Evolutionary conservation across 129 eudicot species (phyloP).

Genomic region (Ambrosia artemisiifolia): DNA sequence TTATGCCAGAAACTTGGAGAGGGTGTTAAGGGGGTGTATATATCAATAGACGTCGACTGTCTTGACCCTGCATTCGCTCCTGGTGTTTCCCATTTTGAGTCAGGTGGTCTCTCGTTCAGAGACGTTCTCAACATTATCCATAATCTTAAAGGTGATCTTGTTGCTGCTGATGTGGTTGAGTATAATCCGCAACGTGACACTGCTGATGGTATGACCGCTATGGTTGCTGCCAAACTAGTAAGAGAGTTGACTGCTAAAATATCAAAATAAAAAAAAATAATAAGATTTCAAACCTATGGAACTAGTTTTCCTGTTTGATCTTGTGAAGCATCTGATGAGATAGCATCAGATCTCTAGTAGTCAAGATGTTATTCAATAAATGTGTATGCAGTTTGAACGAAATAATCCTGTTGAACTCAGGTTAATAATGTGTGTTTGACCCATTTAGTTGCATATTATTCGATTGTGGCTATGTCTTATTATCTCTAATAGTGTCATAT

Average conservation of each 20-base stretch:
- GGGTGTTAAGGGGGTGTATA: conserved; percentile 89
- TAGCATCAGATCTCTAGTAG: conserved; percentile 1
- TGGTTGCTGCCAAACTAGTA: conserved; percentile 97
- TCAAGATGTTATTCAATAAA: conserved; percentile 18
- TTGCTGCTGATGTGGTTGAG: conserved; percentile 94
- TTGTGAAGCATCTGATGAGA: conserved; percentile 10
- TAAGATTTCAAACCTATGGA: conserved; percentile 14
- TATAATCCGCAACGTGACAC: conserved; percentile 96
- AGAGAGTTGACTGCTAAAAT: conserved; percentile 91
- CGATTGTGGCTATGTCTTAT: too few species aligned
- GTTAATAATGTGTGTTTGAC: not conserved
- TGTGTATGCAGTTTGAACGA: not conserved
- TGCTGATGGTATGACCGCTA: conserved; percentile 94
- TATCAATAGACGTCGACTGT: conserved; percentile 83
- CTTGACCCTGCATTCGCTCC: conserved; percentile 98
- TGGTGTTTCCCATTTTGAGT: conserved; percentile 92
- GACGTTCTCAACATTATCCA: conserved; percentile 86
- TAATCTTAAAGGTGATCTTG: conserved; percentile 84
- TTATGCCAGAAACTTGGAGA: conserved; percentile 83
- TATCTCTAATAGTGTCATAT: not conserved
- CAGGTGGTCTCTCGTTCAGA: conserved; percentile 93
- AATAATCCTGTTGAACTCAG: conserved; percentile 7
- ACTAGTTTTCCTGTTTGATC: conserved; percentile 8
- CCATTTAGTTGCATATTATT: not conserved
- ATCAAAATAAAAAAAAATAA: conserved; percentile 61